Percentiles rank a stretch among this genome's conserved stretches.
Evolutionary conservation across 106 monocot species (phyloP).

Genomic region (Amphibolis antarctica): DNA sequence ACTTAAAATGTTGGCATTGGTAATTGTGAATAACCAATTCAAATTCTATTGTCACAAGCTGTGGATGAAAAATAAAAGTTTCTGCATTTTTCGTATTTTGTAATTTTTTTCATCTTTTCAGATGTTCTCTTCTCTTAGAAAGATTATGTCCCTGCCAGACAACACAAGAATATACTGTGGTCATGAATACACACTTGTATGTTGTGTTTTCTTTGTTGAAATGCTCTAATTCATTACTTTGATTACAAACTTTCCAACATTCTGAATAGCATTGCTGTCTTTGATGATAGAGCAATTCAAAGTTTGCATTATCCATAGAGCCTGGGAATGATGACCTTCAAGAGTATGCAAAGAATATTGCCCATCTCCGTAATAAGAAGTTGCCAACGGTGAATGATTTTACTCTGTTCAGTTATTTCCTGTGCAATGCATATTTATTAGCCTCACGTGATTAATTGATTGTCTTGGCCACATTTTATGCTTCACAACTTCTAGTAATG

Average conservation of each 20-base stretch:
- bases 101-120: constrained; percentile 10
- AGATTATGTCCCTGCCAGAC: constrained; percentile 65
- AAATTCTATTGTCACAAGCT: background rate
- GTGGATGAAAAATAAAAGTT: background rate
- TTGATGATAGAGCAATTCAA: constrained; percentile 67
- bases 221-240: background rate
- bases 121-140: constrained; percentile 75
- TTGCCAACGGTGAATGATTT: constrained; percentile 54
- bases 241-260: background rate
- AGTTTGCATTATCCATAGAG: constrained; percentile 86
- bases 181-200: constrained; percentile 88
- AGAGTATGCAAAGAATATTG: constrained; percentile 55
- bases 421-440: background rate
- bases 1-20: background rate
- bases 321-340: constrained; percentile 58
- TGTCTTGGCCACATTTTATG: too few species aligned
- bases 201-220: background rate
- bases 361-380: constrained; percentile 54
- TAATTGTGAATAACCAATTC: background rate
- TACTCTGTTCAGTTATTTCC: background rate
- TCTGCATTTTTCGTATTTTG: background rate
- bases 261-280: background rate
- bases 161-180: constrained; percentile 83
- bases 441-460: background rate
- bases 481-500: too few species aligned